Conservation (phyloP, 257 asterid species). For the Ligustrum vulgare region DNA sequence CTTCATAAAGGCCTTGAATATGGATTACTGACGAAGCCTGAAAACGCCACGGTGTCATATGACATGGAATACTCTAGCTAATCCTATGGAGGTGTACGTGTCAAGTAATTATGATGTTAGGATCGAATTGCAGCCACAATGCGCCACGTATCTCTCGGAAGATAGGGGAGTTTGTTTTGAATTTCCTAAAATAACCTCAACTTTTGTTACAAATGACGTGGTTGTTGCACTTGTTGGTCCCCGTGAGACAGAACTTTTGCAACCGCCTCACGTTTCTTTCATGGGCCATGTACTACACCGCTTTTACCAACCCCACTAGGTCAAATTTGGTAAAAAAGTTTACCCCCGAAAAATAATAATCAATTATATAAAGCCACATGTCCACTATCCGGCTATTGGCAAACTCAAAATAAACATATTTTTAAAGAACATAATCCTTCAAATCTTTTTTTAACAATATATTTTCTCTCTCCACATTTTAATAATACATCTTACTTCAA, state of each 20-base stretch:
- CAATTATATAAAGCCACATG: no score
- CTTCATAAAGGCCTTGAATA: constrained; percentile 19
- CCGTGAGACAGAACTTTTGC: constrained; percentile 26
- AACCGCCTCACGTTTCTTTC: constrained; percentile 45
- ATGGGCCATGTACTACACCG: constrained; percentile 22
- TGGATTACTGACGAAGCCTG: constrained; percentile 40
- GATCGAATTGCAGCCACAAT: constrained; percentile 31
- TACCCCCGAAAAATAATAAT: constrained; percentile 8
- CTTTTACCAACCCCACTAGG: constrained; percentile 24
- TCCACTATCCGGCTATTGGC: no score
- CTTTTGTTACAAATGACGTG: constrained; percentile 23
- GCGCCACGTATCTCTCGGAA: constrained; percentile 48
- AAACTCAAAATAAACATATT: no score
- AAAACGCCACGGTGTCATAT: constrained; percentile 23
- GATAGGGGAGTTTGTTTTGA: neutral
- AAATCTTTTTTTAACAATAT: no score
- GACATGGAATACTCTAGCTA: constrained; percentile 37
- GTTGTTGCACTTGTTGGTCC: constrained; percentile 17
- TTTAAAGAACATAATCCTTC: no score
- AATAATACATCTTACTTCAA: no score
- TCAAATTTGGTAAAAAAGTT: constrained; percentile 4
- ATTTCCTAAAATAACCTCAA: constrained; percentile 37
- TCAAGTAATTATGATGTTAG: constrained; percentile 27
- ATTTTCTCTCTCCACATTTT: no score
- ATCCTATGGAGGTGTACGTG: constrained; percentile 40